phyloP scores from a whole-genome alignment of 2,329 filamentous ascomycete species.

The Pseudogymnoascus sp. region DNA sequence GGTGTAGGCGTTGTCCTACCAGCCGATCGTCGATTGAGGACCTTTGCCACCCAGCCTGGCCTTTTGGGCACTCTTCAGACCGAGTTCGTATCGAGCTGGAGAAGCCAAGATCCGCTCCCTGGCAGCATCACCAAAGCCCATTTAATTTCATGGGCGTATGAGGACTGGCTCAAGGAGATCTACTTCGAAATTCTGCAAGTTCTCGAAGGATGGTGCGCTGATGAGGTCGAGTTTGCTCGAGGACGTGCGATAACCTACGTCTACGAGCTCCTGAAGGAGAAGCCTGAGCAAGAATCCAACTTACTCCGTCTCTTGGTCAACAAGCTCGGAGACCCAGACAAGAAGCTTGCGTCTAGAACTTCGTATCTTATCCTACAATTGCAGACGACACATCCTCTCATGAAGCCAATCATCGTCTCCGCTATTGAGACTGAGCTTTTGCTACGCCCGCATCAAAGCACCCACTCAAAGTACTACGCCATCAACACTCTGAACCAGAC shows the following conservation, averaged over 20 bases:
- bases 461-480: conserved; percentile 88
- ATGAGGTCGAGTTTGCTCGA: conserved; percentile 91
- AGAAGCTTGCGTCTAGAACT: conserved; percentile 88
- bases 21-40: conserved; percentile 67
- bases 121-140: conserved; percentile 66
- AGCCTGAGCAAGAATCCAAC: conserved; percentile 95
- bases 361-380: conserved; percentile 92
- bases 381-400: conserved; percentile 78
- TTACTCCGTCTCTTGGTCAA: conserved; percentile 85
- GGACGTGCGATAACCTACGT: conserved; percentile 84
- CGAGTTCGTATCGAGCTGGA: conserved; percentile 52
- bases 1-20: conserved; percentile 83
- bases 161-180: conserved; percentile 88
- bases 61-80: conserved; percentile 64
- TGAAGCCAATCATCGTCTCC: conserved; percentile 83
- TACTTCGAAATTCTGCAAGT: conserved; percentile 93
- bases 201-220: conserved; percentile 85
- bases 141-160: conserved; percentile 81
- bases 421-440: conserved; percentile 82
- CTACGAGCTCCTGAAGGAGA: conserved; percentile 85
- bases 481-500: conserved; percentile 97
- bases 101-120: conserved; percentile 60
- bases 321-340: conserved; percentile 90
- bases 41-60: conserved; percentile 72
- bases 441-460: conserved; percentile 77